Percentiles rank a stretch among this genome's conserved stretches.
phyloP scores from a whole-genome alignment of 306 rosid genomes.

The Quercus robur region DNA sequence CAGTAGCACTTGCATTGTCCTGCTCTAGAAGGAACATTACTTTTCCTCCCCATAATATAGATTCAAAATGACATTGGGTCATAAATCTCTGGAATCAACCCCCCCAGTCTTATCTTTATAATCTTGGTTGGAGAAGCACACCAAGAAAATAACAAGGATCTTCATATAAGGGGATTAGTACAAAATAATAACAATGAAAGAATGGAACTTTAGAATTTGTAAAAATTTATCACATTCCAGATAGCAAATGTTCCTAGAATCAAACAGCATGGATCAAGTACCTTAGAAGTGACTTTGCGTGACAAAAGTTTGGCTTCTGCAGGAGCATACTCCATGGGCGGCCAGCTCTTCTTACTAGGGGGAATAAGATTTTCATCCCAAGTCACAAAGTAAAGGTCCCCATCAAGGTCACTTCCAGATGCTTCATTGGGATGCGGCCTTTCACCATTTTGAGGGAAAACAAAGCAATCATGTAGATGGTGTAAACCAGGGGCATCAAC shows the following conservation, averaged over 20 bases:
- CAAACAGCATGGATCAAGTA: slow-evolving; percentile 25
- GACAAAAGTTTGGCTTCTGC: slow-evolving; percentile 27
- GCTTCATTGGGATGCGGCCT: slow-evolving; percentile 94
- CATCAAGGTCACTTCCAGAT: slow-evolving; percentile 96
- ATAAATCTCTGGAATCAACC: background rate
- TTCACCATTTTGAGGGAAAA: slow-evolving; percentile 89
- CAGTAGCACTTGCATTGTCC: background rate
- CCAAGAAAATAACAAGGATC: background rate
- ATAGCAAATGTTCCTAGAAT: background rate
- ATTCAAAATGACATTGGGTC: background rate
- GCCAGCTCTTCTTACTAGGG: slow-evolving; percentile 77
- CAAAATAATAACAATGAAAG: background rate
- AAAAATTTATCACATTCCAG: background rate
- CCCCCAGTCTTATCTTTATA: background rate
- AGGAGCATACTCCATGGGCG: slow-evolving; percentile 64
- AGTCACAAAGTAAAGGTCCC: slow-evolving; percentile 88
- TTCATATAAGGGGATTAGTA: background rate
- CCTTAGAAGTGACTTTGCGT: slow-evolving; percentile 39
- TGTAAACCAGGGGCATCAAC: slow-evolving; percentile 71
- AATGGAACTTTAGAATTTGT: background rate
- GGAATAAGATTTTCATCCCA: slow-evolving; percentile 89
- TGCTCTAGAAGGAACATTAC: background rate
- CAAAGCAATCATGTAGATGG: slow-evolving; percentile 78
- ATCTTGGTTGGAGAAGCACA: background rate
- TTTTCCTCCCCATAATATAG: background rate